A percentile compares a stretch with the other conserved stretches of the same genome.
Evolutionary conservation across 495 filamentous ascomycete genomes (phyloP).

Genomic region (Daldinia loculata): DNA sequence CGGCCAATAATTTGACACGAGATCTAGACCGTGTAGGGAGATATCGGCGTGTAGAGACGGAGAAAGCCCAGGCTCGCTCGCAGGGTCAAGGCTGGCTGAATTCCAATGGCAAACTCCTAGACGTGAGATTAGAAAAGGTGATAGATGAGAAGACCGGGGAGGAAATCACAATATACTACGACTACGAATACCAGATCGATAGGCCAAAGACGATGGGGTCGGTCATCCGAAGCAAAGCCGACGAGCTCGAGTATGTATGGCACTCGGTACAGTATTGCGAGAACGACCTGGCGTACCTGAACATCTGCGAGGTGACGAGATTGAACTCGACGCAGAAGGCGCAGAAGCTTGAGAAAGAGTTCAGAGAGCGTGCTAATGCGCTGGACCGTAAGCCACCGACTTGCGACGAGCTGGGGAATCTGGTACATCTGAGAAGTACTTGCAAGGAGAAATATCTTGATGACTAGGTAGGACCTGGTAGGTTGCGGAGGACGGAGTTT

Average conservation of each 20-base stretch:
- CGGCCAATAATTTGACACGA: neutral
- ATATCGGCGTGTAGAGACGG: neutral
- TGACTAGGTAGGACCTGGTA: too few relatives aligned
- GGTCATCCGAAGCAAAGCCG: neutral
- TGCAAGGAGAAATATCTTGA: neutral
- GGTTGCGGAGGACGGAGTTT: neutral
- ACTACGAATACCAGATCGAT: constrained; percentile 2
- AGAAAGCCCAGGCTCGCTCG: neutral
- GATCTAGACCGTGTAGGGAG: neutral
- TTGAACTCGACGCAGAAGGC: neutral
- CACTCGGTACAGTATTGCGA: constrained; percentile 1
- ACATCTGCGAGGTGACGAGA: constrained; percentile 7
- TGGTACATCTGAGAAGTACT: neutral
- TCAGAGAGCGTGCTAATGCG: neutral
- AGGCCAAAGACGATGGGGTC: neutral
- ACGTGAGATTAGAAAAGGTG: neutral
- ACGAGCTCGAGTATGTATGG: constrained; percentile 14
- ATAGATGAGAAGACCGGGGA: neutral
- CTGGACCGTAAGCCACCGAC: neutral
- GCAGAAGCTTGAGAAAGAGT: neutral
- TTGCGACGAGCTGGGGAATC: neutral
- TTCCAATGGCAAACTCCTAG: neutral
- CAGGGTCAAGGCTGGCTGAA: neutral
- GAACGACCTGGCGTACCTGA: constrained; percentile 7
- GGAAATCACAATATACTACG: neutral